Evolutionary conservation across 306 rosid species (phyloP).

Genomic region (Delonix regia): DNA sequence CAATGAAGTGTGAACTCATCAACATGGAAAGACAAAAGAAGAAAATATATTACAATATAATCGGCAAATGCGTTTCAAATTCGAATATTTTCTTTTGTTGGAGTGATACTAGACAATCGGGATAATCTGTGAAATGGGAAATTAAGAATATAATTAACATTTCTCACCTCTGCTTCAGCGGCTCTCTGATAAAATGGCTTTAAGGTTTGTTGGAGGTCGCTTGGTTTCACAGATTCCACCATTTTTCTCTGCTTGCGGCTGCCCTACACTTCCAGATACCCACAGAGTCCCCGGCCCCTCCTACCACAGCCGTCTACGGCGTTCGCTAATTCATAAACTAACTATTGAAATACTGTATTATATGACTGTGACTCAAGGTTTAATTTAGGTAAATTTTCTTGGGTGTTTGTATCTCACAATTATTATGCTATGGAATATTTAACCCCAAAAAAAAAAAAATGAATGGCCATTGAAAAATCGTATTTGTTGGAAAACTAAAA

Average conservation of each 20-base stretch:
- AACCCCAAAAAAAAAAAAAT: too few relatives aligned
- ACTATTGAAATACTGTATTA: too few relatives aligned
- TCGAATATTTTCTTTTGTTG: neutral
- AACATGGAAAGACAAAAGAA: neutral
- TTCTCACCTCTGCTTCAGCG: constrained; percentile 74
- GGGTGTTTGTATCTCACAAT: too few relatives aligned
- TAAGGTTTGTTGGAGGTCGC: constrained; percentile 45
- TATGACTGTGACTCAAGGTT: too few relatives aligned
- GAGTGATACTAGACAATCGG: neutral
- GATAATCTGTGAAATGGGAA: neutral
- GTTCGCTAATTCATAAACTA: neutral
- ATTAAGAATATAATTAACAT: neutral
- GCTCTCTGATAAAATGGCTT: constrained; percentile 78
- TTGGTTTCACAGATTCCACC: constrained; percentile 54
- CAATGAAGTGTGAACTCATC: neutral
- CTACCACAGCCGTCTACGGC: neutral
- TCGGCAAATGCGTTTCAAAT: neutral
- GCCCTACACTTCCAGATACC: neutral
- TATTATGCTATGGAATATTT: neutral
- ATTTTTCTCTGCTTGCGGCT: constrained; percentile 18
- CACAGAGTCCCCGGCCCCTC: neutral
- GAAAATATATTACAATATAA: neutral
- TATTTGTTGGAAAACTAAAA: neutral
- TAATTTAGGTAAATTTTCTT: too few relatives aligned
- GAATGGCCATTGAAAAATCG: too few relatives aligned